These are phyloP conservation scores for Astrothelium macrocarpum DNA, from an alignment of 495 filamentous ascomycete genomes.

Conservation along the genomic window DNA sequence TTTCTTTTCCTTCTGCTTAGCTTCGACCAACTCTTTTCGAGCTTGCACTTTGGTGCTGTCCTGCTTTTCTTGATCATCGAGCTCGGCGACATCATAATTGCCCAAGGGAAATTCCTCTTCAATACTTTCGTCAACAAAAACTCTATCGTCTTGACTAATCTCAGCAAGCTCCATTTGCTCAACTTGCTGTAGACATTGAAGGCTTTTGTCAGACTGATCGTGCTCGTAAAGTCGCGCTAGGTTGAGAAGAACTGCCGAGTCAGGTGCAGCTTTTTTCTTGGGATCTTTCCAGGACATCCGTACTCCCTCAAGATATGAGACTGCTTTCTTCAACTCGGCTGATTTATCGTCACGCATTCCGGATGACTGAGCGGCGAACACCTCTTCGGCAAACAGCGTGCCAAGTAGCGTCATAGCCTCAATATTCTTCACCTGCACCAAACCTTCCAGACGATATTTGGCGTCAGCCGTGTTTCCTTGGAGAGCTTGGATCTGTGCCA, in stretches of 20 bases:
- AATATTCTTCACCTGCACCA: conserved; percentile 54
- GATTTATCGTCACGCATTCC: conserved; percentile 80
- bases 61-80: background rate
- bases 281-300: conserved; percentile 86
- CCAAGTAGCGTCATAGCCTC: conserved; percentile 87
- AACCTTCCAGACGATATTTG: conserved; percentile 88
- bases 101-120: conserved; percentile 38
- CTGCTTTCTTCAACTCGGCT: conserved; percentile 70
- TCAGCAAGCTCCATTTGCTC: conserved; percentile 76
- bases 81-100: conserved; percentile 41
- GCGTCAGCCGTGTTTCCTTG: conserved; percentile 80
- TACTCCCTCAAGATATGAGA: conserved; percentile 68
- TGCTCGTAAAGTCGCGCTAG: conserved; percentile 82
- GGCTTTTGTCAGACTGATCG: conserved; percentile 76
- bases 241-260: conserved; percentile 84
- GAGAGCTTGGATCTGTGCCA: conserved; percentile 75
- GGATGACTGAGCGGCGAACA: conserved; percentile 64
- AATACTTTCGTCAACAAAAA: background rate
- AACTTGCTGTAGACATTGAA: conserved; percentile 81
- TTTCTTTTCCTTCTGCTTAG: conserved; percentile 26
- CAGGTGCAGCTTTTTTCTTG: conserved; percentile 67
- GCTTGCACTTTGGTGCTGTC: background rate
- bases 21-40: background rate
- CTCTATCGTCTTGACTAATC: conserved; percentile 53
- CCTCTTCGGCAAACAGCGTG: conserved; percentile 84